Conservation (phyloP, 768 basidiomycete species). For the Dentipellis sp. region DNA sequence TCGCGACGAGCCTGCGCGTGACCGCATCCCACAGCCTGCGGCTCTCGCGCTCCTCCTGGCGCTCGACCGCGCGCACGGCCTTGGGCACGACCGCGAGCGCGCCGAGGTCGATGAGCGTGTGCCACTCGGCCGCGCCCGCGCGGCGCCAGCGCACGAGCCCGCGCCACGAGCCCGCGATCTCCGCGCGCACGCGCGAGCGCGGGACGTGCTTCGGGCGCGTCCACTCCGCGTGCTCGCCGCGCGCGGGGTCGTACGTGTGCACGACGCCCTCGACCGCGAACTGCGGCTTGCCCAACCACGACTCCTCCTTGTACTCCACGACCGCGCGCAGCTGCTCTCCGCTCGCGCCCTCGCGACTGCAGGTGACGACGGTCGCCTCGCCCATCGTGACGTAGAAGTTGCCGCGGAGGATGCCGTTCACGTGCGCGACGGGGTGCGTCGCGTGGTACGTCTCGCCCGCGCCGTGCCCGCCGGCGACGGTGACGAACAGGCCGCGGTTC, state of each 20-base stretch:
- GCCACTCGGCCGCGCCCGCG: slow-evolving; percentile 39
- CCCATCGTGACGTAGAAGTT: slow-evolving; percentile 85
- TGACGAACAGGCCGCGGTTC: slow-evolving; percentile 86
- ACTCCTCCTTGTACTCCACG: slow-evolving; percentile 97
- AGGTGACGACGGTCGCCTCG: slow-evolving; percentile 76
- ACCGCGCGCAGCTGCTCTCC: slow-evolving; percentile 63
- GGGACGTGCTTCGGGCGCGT: slow-evolving; percentile 90
- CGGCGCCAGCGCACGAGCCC: slow-evolving; percentile 74
- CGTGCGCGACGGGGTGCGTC: slow-evolving; percentile 81
- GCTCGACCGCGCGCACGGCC: slow-evolving; percentile 69
- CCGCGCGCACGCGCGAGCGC: slow-evolving; percentile 60
- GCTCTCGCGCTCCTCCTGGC: slow-evolving; percentile 76
- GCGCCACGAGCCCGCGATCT: slow-evolving; percentile 86
- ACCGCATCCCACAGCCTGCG: slow-evolving; percentile 83
- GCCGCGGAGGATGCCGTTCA: slow-evolving; percentile 89
- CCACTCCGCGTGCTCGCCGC: slow-evolving; percentile 59
- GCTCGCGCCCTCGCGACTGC: slow-evolving; percentile 41
- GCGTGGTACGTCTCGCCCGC: slow-evolving; percentile 80
- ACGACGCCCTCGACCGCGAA: slow-evolving; percentile 86
- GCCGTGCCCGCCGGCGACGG: slow-evolving; percentile 62
- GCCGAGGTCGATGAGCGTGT: slow-evolving; percentile 69
- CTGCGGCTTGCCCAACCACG: slow-evolving; percentile 85
- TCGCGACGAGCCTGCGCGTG: slow-evolving; percentile 62
- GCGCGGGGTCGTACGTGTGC: slow-evolving; percentile 65
- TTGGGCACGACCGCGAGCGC: slow-evolving; percentile 70